Evolutionary conservation across 1,284 basidiomycete species (phyloP).

Genomic region (Somion occarium): DNA sequence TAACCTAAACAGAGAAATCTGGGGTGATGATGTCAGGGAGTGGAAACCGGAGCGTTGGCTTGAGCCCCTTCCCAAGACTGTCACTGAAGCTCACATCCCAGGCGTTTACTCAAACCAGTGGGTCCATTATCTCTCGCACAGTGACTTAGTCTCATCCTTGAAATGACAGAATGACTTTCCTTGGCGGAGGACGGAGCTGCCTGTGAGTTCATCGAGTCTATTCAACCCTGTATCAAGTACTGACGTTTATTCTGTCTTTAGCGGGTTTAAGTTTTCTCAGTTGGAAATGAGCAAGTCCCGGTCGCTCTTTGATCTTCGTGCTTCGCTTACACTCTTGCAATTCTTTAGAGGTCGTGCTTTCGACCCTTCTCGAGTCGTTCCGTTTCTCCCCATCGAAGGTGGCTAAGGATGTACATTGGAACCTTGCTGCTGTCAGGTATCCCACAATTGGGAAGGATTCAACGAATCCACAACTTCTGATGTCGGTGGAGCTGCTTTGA

Average conservation of each 20-base stretch:
- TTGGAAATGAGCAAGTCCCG: slow-evolving; percentile 28
- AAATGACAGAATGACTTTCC: slow-evolving; percentile 25
- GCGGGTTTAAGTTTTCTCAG: slow-evolving; percentile 27
- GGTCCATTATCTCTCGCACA: slow-evolving; percentile 1
- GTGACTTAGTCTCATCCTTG: not conserved
- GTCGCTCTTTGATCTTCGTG: not conserved
- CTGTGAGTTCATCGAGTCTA: slow-evolving; percentile 19
- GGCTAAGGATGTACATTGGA: slow-evolving; percentile 12
- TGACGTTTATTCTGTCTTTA: slow-evolving; percentile 4
- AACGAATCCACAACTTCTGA: slow-evolving; percentile 7
- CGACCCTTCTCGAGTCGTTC: slow-evolving; percentile 7
- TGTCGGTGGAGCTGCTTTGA: slow-evolving; percentile 1
- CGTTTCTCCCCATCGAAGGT: slow-evolving; percentile 4
- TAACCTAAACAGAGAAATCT: slow-evolving; percentile 40
- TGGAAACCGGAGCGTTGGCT: slow-evolving; percentile 34
- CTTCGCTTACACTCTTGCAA: not conserved
- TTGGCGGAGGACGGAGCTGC: slow-evolving; percentile 23
- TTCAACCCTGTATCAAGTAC: not conserved
- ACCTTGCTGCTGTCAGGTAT: slow-evolving; percentile 9
- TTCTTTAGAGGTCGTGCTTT: slow-evolving; percentile 13
- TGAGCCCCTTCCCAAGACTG: slow-evolving; percentile 9
- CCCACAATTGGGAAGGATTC: slow-evolving; percentile 11
- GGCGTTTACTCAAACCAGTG: slow-evolving; percentile 16
- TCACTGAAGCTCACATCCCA: slow-evolving; percentile 11
- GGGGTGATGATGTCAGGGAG: slow-evolving; percentile 50